Percentiles rank a stretch among this genome's conserved stretches.
Conservation (phyloP, 2,329 filamentous ascomycete species). For the Talaromyces sp. region DNA sequence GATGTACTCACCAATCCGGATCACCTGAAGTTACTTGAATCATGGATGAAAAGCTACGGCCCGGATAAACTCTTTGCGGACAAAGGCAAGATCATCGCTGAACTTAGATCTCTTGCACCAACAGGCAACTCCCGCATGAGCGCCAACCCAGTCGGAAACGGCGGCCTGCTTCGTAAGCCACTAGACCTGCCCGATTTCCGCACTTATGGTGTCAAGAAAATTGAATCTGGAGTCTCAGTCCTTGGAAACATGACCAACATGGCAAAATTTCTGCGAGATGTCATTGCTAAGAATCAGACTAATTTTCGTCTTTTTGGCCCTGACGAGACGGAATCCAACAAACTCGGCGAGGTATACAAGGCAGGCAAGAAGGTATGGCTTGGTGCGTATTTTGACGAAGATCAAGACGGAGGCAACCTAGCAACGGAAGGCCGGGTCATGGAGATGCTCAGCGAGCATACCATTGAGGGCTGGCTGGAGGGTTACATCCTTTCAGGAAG, state of each 20-base stretch:
- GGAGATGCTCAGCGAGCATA: constrained; percentile 82
- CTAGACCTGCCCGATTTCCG: constrained; percentile 68
- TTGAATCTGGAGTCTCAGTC: constrained; percentile 56
- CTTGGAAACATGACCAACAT: constrained; percentile 68
- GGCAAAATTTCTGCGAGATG: constrained; percentile 63
- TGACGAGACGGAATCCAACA: constrained; percentile 79
- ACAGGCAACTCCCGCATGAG: constrained; percentile 67
- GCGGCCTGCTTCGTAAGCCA: constrained; percentile 64
- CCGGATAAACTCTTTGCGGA: constrained; percentile 68
- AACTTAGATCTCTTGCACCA: constrained; percentile 64
- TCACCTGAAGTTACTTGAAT: constrained; percentile 66
- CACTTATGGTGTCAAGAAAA: constrained; percentile 62
- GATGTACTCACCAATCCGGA: constrained; percentile 63
- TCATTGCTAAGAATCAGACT: constrained; percentile 61
- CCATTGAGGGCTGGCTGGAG: constrained; percentile 75
- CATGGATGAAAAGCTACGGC: constrained; percentile 74
- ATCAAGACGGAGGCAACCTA: constrained; percentile 70
- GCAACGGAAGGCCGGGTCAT: constrained; percentile 68
- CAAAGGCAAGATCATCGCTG: constrained; percentile 60
- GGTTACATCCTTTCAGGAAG: constrained; percentile 72
- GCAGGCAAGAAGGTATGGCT: constrained; percentile 78
- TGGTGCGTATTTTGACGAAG: constrained; percentile 73
- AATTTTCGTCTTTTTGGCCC: constrained; percentile 76
- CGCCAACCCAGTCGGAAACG: constrained; percentile 72
- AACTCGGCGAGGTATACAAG: constrained; percentile 68